Conservation (phyloP, 192 early-diverging fungal genomes). For the Coemansia sp. region DNA sequence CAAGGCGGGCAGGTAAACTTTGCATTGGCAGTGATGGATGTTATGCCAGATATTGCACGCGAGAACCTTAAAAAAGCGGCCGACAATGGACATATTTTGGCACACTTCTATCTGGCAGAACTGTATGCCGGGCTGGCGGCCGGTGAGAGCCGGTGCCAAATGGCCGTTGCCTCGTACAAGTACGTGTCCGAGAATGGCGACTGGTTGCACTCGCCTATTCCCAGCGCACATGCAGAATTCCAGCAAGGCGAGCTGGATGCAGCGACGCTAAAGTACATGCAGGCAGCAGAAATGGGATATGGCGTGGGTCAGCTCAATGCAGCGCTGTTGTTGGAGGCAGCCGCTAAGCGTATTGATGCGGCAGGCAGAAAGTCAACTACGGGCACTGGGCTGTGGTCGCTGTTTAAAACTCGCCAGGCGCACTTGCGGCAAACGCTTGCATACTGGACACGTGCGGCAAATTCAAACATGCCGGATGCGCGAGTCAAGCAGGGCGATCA, state of each 20-base stretch:
- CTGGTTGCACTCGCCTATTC: slow-evolving; percentile 74
- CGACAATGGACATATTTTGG: slow-evolving; percentile 64
- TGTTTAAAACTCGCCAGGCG: slow-evolving; percentile 8
- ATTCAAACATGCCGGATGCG: slow-evolving; percentile 86
- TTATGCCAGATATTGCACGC: slow-evolving; percentile 48
- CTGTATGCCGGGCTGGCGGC: slow-evolving; percentile 60
- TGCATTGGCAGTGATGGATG: slow-evolving; percentile 40
- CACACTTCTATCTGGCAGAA: slow-evolving; percentile 78
- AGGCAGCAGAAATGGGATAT: slow-evolving; percentile 87
- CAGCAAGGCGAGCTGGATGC: slow-evolving; percentile 62
- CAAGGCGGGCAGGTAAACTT: slow-evolving; percentile 78
- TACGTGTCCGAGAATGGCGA: slow-evolving; percentile 79
- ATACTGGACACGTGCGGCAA: slow-evolving; percentile 93
- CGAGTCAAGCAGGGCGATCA: slow-evolving; percentile 92
- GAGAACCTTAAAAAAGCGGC: slow-evolving; percentile 61
- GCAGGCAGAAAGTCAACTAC: not conserved
- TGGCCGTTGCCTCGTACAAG: slow-evolving; percentile 74
- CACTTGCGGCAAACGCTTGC: slow-evolving; percentile 64
- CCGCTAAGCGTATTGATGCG: not conserved
- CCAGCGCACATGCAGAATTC: slow-evolving; percentile 58
- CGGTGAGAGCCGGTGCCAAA: slow-evolving; percentile 57
- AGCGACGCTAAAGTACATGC: slow-evolving; percentile 70
- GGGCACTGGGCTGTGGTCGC: slow-evolving; percentile 1
- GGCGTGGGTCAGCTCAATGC: slow-evolving; percentile 86
- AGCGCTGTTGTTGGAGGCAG: slow-evolving; percentile 80